These are phyloP conservation scores for Camptophora hylomeconis DNA, from an alignment of 2,329 filamentous ascomycete species.

Conservation along the genomic window DNA sequence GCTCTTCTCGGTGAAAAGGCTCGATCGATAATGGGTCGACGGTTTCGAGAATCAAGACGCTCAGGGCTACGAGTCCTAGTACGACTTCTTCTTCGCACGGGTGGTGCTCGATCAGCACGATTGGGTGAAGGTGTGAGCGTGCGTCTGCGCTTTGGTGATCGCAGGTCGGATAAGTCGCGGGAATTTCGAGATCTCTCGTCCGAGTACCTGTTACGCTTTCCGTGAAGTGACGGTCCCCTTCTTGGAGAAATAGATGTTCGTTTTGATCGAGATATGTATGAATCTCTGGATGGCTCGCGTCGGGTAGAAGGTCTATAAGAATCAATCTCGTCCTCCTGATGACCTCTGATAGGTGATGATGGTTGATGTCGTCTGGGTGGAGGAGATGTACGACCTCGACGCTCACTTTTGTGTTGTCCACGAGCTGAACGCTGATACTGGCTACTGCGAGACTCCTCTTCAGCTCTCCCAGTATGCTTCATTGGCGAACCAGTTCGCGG, in stretches of 20 bases:
- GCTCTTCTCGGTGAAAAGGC: slow-evolving; percentile 21
- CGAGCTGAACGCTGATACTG: slow-evolving; percentile 27
- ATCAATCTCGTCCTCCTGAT: slow-evolving; percentile 5
- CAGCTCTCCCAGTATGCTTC: slow-evolving; percentile 37
- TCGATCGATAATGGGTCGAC: slow-evolving; percentile 15
- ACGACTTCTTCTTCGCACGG: slow-evolving; percentile 20
- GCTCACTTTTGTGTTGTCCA: slow-evolving; percentile 23
- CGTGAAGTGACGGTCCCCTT: slow-evolving; percentile 6
- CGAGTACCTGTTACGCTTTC: slow-evolving; percentile 5
- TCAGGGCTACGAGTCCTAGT: slow-evolving; percentile 24
- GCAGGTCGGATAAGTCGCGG: slow-evolving; percentile 11
- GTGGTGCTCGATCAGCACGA: slow-evolving; percentile 10
- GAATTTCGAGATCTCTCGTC: slow-evolving; percentile 8
- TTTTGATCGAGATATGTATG: slow-evolving; percentile 10
- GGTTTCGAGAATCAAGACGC: slow-evolving; percentile 23
- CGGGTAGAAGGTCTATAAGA: slow-evolving; percentile 6
- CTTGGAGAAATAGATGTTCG: slow-evolving; percentile 12
- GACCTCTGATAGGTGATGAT: slow-evolving; percentile 5
- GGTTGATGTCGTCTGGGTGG: slow-evolving; percentile 4
- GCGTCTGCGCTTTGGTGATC: slow-evolving; percentile 15
- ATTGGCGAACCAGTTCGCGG: slow-evolving; percentile 36
- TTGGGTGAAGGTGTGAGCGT: slow-evolving; percentile 16
- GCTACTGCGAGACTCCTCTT: slow-evolving; percentile 27
- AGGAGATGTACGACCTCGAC: slow-evolving; percentile 9
- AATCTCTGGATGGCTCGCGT: slow-evolving; percentile 9